A percentile compares a stretch with the other conserved stretches of the same genome.
Conservation (phyloP, 192 early-diverging fungal genomes). For the Coemansia sp. region DNA sequence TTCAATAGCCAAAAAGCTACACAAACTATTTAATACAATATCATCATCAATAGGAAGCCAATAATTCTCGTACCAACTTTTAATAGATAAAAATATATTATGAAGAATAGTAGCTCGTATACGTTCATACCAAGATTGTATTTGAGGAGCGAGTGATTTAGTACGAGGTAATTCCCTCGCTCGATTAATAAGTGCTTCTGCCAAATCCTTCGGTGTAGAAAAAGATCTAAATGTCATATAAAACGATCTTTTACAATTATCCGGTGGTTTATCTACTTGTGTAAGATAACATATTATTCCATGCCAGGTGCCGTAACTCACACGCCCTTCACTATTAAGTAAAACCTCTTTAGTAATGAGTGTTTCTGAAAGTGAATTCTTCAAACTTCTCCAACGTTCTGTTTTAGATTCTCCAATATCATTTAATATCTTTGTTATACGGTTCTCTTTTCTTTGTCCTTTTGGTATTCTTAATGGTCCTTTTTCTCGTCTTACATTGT, state of each 20-base stretch:
- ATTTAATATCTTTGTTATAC: conserved; percentile 34
- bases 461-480: conserved; percentile 20
- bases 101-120: conserved; percentile 64
- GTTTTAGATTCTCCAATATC: conserved; percentile 8
- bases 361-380: not conserved
- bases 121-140: conserved; percentile 60
- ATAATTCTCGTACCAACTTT: conserved; percentile 78
- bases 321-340: conserved; percentile 48
- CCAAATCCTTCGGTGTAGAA: conserved; percentile 64
- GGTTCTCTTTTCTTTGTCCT: conserved; percentile 20
- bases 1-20: conserved; percentile 36
- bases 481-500: conserved; percentile 11
- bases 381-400: conserved; percentile 2
- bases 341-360: conserved; percentile 18
- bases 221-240: conserved; percentile 86
- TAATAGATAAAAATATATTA: conserved; percentile 76
- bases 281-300: conserved; percentile 43
- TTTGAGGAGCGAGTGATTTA: conserved; percentile 37
- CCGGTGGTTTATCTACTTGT: conserved; percentile 48
- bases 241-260: conserved; percentile 68
- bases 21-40: conserved; percentile 22
- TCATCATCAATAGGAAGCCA: conserved; percentile 60
- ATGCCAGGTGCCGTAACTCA: conserved; percentile 51
- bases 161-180: conserved; percentile 51
- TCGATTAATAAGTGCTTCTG: conserved; percentile 63